These are phyloP conservation scores for Pythium phragmitis DNA, from an alignment of 352 stramenopile species.

Conservation along the genomic window DNA sequence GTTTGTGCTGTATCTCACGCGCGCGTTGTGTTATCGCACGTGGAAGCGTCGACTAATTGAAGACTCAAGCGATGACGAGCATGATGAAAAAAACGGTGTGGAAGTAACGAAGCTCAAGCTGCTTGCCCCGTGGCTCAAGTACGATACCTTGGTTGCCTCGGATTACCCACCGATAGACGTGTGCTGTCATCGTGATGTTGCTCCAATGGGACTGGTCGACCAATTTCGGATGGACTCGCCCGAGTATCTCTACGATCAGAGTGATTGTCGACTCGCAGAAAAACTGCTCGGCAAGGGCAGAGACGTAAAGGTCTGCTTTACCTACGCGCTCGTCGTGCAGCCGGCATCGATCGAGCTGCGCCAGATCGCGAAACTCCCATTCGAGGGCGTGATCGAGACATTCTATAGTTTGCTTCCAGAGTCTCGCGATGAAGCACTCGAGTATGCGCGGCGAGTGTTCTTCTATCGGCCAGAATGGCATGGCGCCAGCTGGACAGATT, in stretches of 20 bases:
- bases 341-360: background rate
- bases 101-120: background rate
- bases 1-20: background rate
- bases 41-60: no score
- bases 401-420: background rate
- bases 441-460: slow-evolving; percentile 1
- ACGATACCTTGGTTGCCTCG: background rate
- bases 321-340: slow-evolving; percentile 1
- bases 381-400: background rate
- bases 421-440: background rate
- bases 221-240: background rate
- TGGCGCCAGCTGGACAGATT: background rate
- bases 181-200: background rate
- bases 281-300: no score
- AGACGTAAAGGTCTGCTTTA: background rate
- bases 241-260: no score
- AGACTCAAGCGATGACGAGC: no score
- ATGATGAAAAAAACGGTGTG: background rate
- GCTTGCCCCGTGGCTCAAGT: background rate
- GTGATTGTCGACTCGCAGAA: no score
- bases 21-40: background rate
- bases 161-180: background rate
- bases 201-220: background rate
- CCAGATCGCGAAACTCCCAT: background rate
- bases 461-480: background rate